phyloP scores from a whole-genome alignment of 768 basidiomycete genomes.

The Suillus discolor region DNA sequence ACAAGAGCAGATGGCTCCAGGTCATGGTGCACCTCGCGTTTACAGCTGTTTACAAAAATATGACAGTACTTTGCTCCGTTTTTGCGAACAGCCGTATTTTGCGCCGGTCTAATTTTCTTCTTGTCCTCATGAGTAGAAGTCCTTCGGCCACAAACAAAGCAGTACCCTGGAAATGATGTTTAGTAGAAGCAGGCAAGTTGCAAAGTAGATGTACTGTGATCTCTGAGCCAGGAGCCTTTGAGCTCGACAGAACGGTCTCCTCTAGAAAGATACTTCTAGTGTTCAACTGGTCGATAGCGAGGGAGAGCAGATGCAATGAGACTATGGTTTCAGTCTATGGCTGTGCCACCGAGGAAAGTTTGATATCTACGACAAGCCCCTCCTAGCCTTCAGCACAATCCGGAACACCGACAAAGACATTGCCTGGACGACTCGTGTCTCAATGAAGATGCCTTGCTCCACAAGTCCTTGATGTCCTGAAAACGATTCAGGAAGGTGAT shows the following conservation, averaged over 20 bases:
- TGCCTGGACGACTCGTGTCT: constrained; percentile 7
- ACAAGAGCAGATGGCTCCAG: too few relatives aligned
- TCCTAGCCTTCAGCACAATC: neutral
- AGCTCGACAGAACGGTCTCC: neutral
- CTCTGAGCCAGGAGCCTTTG: neutral
- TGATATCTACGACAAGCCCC: neutral
- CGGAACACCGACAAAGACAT: constrained; percentile 1
- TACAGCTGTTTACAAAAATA: too few relatives aligned
- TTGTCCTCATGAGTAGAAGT: neutral
- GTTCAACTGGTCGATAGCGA: neutral
- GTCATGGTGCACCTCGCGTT: neutral
- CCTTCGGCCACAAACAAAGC: neutral
- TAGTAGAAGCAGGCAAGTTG: neutral
- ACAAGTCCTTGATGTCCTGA: constrained; percentile 8
- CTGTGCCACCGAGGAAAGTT: neutral
- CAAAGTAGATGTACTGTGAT: neutral
- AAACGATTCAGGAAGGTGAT: neutral
- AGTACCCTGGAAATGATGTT: neutral
- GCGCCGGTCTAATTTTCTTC: neutral
- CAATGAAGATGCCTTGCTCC: constrained; percentile 2
- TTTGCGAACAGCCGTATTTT: neutral
- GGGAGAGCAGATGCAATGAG: neutral
- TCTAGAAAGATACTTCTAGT: neutral
- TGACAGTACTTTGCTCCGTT: too few relatives aligned
- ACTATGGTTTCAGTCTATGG: neutral